Percentiles rank a stretch among this genome's conserved stretches.
phyloP scores from a whole-genome alignment of 164 flowering plant genomes.

The Aristolochia fimbriata region DNA sequence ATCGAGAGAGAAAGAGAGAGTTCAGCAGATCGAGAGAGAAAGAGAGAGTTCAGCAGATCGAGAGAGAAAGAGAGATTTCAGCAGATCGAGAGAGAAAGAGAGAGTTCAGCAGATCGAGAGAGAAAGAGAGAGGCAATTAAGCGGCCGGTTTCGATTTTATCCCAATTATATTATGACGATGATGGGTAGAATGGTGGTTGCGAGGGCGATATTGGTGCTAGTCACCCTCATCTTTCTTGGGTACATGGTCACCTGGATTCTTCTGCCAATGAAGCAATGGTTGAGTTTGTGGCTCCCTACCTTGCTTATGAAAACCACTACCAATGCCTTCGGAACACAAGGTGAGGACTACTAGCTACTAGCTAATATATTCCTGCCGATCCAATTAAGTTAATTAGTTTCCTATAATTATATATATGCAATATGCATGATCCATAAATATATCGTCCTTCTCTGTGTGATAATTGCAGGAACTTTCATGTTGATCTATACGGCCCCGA shows the following conservation, averaged over 20 bases:
- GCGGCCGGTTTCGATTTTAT: too few relatives aligned
- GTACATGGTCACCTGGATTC: conserved; percentile 39
- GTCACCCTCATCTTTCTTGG: conserved; percentile 27
- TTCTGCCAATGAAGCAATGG: conserved; percentile 46
- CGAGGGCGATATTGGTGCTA: not conserved
- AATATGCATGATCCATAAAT: too few relatives aligned
- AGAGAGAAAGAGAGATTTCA: too few relatives aligned
- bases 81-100: too few relatives aligned
- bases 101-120: too few relatives aligned
- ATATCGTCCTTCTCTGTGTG: too few relatives aligned
- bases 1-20: too few relatives aligned
- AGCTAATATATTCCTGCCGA: not conserved
- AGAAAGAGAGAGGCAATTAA: too few relatives aligned
- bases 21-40: too few relatives aligned
- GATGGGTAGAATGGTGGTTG: not conserved
- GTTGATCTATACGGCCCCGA: conserved; percentile 44
- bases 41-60: too few relatives aligned
- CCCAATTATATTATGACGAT: too few relatives aligned
- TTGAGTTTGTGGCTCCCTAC: conserved; percentile 24
- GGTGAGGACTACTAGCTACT: conserved; percentile 19
- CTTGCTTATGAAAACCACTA: conserved; percentile 19
- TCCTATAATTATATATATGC: not conserved
- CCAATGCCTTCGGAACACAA: conserved; percentile 54
- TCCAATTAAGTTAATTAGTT: not conserved
- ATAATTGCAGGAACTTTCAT: conserved; percentile 27